Percentiles rank a stretch among this genome's conserved stretches.
These are phyloP conservation scores for Pichia exigua DNA, from an alignment of 805 yeast genomes.

Conservation along the genomic window DNA sequence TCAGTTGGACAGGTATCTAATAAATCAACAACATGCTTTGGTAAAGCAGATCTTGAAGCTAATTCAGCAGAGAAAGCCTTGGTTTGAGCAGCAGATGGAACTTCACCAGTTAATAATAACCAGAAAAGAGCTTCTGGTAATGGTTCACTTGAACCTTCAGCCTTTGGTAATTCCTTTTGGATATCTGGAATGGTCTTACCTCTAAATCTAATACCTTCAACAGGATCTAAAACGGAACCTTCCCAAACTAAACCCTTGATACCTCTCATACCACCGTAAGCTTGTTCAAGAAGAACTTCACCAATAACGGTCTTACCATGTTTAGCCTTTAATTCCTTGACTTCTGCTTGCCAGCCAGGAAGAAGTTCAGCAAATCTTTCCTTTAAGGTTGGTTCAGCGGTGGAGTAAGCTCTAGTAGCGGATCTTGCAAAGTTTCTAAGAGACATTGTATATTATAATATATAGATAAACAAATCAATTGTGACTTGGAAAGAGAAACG, in stretches of 20 bases:
- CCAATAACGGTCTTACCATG: constrained; percentile 80
- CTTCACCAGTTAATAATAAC: constrained; percentile 76
- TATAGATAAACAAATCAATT: background rate
- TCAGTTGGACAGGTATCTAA: constrained; percentile 67
- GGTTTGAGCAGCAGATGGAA: constrained; percentile 66
- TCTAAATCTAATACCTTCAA: constrained; percentile 81
- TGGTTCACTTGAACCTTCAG: constrained; percentile 56
- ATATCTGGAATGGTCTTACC: constrained; percentile 78
- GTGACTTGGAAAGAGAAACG: background rate
- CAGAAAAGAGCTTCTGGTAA: constrained; percentile 77
- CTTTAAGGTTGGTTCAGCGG: constrained; percentile 58
- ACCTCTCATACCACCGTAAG: constrained; percentile 90
- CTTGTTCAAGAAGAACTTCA: constrained; percentile 69
- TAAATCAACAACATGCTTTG: constrained; percentile 67
- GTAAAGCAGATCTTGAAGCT: constrained; percentile 70
- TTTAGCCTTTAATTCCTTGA: constrained; percentile 82
- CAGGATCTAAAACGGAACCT: constrained; percentile 78
- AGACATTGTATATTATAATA: constrained; percentile 10
- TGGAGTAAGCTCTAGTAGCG: constrained; percentile 30
- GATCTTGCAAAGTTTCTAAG: constrained; percentile 27
- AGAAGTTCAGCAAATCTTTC: constrained; percentile 89
- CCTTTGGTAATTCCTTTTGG: constrained; percentile 67
- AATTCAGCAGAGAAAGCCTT: constrained; percentile 66
- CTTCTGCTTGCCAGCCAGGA: constrained; percentile 88
- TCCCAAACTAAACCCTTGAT: constrained; percentile 83